Conservation (phyloP, 352 stramenopile genomes). For the Pythium grandisporangium region DNA sequence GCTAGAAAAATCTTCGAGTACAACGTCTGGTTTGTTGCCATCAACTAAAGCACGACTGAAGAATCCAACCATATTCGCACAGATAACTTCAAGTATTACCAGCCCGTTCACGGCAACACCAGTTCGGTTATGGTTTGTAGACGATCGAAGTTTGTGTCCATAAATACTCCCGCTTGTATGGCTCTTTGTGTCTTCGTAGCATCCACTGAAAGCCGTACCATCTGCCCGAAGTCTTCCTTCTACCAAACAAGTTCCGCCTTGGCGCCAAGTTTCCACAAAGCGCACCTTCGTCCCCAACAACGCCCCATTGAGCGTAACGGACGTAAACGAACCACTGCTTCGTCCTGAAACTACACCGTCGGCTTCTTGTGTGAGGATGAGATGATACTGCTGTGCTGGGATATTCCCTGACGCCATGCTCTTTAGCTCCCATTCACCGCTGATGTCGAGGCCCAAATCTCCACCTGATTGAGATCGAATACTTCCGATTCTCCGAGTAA, state of each 20-base stretch:
- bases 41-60: conserved; percentile 64
- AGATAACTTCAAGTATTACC: conserved; percentile 68
- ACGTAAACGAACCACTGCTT: conserved; percentile 76
- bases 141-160: conserved; percentile 45
- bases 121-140: neutral
- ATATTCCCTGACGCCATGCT: conserved; percentile 83
- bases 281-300: conserved; percentile 73
- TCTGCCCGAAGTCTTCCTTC: conserved; percentile 70
- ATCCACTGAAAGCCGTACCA: conserved; percentile 59
- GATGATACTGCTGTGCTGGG: conserved; percentile 79
- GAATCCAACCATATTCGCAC: conserved; percentile 64
- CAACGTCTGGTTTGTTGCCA: conserved; percentile 42
- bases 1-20: conserved; percentile 28
- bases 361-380: conserved; percentile 58
- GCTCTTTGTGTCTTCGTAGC: conserved; percentile 83
- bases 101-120: conserved; percentile 6
- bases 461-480: conserved; percentile 13
- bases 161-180: conserved; percentile 80
- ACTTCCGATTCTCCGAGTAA: conserved; percentile 41
- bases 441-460: conserved; percentile 52
- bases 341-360: conserved; percentile 55
- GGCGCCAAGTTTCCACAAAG: conserved; percentile 81
- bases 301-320: conserved; percentile 67
- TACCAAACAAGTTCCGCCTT: conserved; percentile 82
- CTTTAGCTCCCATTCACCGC: conserved; percentile 82